Conservation (phyloP, 495 filamentous ascomycete species). For the Neurospora terricola region DNA sequence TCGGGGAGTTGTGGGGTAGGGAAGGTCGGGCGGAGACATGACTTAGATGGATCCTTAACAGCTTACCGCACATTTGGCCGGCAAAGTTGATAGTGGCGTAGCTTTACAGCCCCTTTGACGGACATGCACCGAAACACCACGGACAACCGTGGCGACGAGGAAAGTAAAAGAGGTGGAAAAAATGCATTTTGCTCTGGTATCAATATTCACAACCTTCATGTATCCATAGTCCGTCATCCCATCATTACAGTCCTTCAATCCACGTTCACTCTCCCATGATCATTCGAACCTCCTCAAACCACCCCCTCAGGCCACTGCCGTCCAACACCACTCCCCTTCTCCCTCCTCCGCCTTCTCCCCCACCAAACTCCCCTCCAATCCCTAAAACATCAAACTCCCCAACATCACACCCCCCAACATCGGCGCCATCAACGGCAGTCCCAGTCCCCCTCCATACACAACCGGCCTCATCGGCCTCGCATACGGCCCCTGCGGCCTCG, state of each 20-base stretch:
- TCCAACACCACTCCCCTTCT: background rate
- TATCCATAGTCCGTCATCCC: background rate
- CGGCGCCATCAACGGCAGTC: constrained; percentile 3
- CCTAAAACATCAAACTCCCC: constrained; percentile 4
- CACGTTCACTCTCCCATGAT: background rate
- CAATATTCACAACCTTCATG: background rate
- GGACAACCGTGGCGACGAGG: too few relatives aligned
- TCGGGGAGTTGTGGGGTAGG: too few relatives aligned
- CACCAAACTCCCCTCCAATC: constrained; percentile 10
- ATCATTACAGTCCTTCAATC: background rate
- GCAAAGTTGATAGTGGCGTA: too few relatives aligned
- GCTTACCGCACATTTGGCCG: too few relatives aligned
- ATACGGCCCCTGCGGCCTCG: constrained; percentile 1
- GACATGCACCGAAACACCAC: too few relatives aligned
- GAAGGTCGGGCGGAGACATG: too few relatives aligned
- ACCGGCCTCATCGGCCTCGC: constrained; percentile 1
- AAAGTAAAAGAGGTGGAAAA: background rate
- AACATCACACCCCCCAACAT: constrained; percentile 1
- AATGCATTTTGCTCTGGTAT: background rate
- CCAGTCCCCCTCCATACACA: background rate
- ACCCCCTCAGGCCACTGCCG: background rate
- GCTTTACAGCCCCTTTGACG: too few relatives aligned
- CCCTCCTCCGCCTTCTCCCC: background rate
- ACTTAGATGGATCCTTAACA: too few relatives aligned
- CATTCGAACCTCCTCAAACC: background rate